phyloP scores from a whole-genome alignment of 192 early-diverging fungal genomes.

The Coemansia sp. region DNA sequence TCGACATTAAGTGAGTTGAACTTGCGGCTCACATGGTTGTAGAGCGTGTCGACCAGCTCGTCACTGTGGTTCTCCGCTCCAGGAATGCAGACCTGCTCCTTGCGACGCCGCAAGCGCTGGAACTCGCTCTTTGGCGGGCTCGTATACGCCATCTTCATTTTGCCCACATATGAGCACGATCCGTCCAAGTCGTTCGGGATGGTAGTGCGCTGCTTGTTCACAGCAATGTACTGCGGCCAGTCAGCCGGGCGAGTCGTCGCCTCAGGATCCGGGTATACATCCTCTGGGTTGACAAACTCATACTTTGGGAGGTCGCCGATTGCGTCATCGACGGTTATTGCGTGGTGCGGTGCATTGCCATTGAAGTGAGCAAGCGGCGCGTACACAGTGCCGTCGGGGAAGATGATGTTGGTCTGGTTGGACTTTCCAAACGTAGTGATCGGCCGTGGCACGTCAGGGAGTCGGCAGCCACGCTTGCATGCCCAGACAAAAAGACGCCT shows the following conservation, averaged over 20 bases:
- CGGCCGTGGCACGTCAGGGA: constrained; percentile 62
- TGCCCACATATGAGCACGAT: constrained; percentile 45
- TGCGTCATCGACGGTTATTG: constrained; percentile 62
- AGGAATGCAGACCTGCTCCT: constrained; percentile 32
- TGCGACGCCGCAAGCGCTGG: constrained; percentile 52
- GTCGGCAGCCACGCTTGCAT: constrained; percentile 51
- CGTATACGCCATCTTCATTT: constrained; percentile 44
- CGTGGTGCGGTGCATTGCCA: constrained; percentile 57
- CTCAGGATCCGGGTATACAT: constrained; percentile 42
- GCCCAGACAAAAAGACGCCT: constrained; percentile 69
- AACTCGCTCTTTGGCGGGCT: constrained; percentile 53
- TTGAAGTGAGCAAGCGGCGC: constrained; percentile 44
- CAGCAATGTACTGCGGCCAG: constrained; percentile 34
- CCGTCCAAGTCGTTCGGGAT: constrained; percentile 13
- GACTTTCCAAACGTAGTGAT: constrained; percentile 55
- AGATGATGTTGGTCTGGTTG: constrained; percentile 37
- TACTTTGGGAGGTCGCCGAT: constrained; percentile 70
- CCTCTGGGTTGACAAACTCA: constrained; percentile 61
- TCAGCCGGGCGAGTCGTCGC: constrained; percentile 10
- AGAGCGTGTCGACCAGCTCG: constrained; percentile 34
- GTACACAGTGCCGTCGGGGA: constrained; percentile 50
- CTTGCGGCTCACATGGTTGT: constrained; percentile 55
- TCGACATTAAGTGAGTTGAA: constrained; percentile 56
- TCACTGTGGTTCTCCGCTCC: constrained; percentile 13
- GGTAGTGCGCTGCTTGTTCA: constrained; percentile 17